These are phyloP conservation scores for Mycosarcoma maydis DNA, from an alignment of 1,284 basidiomycete species.

Conservation along the genomic window DNA sequence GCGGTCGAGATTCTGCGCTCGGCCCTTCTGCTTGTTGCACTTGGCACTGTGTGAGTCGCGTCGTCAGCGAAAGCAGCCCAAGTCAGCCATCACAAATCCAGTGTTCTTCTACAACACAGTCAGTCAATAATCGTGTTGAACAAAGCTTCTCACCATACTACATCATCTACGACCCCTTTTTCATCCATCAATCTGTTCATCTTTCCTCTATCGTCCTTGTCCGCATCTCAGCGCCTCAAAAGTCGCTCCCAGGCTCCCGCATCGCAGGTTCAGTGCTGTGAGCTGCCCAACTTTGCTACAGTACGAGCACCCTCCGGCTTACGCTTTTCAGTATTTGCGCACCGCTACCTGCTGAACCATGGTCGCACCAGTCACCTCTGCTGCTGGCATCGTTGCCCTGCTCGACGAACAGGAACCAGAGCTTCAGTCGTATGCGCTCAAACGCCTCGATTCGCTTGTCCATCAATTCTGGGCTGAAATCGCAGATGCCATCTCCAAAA, in stretches of 20 bases:
- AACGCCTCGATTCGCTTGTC: conserved; percentile 63
- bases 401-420: conserved; percentile 65
- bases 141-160: background rate
- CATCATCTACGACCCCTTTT: background rate
- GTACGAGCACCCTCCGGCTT: too few species aligned
- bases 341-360: conserved; percentile 14
- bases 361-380: conserved; percentile 50
- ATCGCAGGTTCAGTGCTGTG: conserved; percentile 2
- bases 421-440: conserved; percentile 64
- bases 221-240: too few species aligned
- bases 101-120: too few species aligned
- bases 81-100: too few species aligned
- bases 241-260: background rate
- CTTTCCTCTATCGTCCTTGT: too few species aligned
- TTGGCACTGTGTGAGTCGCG: conserved; percentile 30
- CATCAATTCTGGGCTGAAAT: conserved; percentile 66
- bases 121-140: too few species aligned
- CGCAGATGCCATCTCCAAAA: conserved; percentile 63
- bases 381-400: conserved; percentile 63
- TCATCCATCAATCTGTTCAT: background rate
- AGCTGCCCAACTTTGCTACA: background rate
- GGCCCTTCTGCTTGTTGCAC: conserved; percentile 7
- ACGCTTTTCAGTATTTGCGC: background rate
- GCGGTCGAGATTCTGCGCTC: conserved; percentile 6
- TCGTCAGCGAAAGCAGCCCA: conserved; percentile 25